Conservation (phyloP, 1,284 basidiomycete genomes). For the Schizophyllum amplum region DNA sequence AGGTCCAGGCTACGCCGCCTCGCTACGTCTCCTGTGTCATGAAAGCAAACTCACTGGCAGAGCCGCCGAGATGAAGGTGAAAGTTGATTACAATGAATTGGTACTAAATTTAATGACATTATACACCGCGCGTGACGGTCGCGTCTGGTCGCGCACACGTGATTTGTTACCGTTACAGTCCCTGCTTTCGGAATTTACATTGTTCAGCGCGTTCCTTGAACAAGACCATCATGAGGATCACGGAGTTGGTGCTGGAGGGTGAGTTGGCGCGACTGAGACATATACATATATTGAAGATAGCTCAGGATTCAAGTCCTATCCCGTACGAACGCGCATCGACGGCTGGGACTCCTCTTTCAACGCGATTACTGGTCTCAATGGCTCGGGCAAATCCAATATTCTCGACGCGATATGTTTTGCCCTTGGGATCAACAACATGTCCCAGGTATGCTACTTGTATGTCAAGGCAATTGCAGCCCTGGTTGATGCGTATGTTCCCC, state of each 20-base stretch:
- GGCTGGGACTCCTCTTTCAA: constrained; percentile 97
- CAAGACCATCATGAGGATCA: constrained; percentile 57
- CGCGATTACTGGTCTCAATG: constrained; percentile 95
- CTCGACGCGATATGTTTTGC: constrained; percentile 97
- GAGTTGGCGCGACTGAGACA: constrained; percentile 4
- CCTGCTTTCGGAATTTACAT: not conserved
- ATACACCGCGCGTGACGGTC: not conserved
- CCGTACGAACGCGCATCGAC: constrained; percentile 88
- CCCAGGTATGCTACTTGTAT: constrained; percentile 45
- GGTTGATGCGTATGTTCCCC: constrained; percentile 8
- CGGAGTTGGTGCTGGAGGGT: constrained; percentile 78
- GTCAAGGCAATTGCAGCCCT: constrained; percentile 1
- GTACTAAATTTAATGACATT: too few relatives aligned
- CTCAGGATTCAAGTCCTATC: constrained; percentile 93
- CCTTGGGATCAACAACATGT: constrained; percentile 92
- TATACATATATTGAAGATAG: not conserved
- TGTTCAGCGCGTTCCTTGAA: not conserved
- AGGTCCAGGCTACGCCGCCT: too few relatives aligned
- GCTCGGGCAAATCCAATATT: constrained; percentile 94
- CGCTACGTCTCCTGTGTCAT: too few relatives aligned
- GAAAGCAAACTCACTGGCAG: too few relatives aligned
- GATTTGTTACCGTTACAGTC: not conserved
- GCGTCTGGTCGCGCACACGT: not conserved
- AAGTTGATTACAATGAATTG: too few relatives aligned
- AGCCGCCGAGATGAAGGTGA: too few relatives aligned